Conservation (phyloP, 257 asterid species). For the Lithospermum erythrorhizon region DNA sequence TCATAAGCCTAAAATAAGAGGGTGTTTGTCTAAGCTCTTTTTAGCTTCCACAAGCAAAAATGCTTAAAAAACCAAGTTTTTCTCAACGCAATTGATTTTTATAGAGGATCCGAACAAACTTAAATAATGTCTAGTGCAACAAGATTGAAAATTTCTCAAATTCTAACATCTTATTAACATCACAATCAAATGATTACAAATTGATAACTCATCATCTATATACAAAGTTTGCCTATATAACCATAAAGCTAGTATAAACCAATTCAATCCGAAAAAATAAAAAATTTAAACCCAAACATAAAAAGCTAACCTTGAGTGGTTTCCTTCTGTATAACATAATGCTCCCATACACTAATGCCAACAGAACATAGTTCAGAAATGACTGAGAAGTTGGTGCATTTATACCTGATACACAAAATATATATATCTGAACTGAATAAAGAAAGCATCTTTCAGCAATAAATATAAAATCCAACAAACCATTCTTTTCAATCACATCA, state of each 20-base stretch:
- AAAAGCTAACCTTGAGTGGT: constrained; percentile 63
- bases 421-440: neutral
- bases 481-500: neutral
- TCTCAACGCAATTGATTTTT: too few species aligned
- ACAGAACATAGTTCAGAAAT: constrained; percentile 69
- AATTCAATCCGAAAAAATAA: neutral
- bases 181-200: neutral
- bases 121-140: too few species aligned
- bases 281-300: neutral
- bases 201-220: neutral
- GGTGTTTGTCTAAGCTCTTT: too few species aligned
- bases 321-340: constrained; percentile 59
- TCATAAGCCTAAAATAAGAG: too few species aligned
- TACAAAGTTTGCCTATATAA: neutral
- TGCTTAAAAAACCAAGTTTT: too few species aligned
- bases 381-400: constrained; percentile 99
- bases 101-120: too few species aligned
- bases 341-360: constrained; percentile 76
- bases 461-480: neutral
- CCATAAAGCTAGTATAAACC: constrained; percentile 1
- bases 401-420: constrained; percentile 38
- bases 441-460: neutral
- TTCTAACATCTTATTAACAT: neutral
- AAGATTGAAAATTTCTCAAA: neutral
- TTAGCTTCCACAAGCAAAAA: too few species aligned